A percentile compares a stretch with the other conserved stretches of the same genome.
Evolutionary conservation across 306 rosid genomes (phyloP).

Genomic region (Prunus salicina): DNA sequence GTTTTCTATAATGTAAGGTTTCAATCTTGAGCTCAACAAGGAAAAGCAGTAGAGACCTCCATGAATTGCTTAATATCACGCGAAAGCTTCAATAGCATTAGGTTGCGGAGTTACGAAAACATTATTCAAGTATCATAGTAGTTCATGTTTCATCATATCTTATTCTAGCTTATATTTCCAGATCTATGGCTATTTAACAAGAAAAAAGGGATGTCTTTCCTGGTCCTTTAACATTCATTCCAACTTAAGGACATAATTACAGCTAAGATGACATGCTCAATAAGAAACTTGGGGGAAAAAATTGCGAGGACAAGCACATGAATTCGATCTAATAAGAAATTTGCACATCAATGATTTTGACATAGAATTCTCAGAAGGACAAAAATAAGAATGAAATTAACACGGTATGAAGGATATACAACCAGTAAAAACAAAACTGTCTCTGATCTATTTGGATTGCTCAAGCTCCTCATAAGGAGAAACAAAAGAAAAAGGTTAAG

Average conservation of each 20-base stretch:
- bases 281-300: not conserved
- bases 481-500: slow-evolving; percentile 24
- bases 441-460: slow-evolving; percentile 49
- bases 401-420: slow-evolving; percentile 54
- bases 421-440: slow-evolving; percentile 35
- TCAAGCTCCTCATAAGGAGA: slow-evolving; percentile 31
- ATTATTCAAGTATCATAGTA: not conserved
- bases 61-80: not conserved
- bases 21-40: not conserved
- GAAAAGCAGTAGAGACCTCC: not conserved
- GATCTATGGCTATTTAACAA: not conserved
- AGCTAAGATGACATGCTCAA: not conserved
- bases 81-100: not conserved
- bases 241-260: not conserved
- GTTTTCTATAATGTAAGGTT: not conserved
- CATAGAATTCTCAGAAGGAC: slow-evolving; percentile 18
- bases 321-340: not conserved
- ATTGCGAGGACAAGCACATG: not conserved
- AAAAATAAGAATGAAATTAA: slow-evolving; percentile 34
- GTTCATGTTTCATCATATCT: not conserved
- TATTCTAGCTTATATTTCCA: not conserved
- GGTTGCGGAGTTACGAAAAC: not conserved
- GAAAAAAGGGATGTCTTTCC: not conserved
- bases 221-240: not conserved
- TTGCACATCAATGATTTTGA: not conserved